phyloP scores from a whole-genome alignment of 441 rosid species.

The Euphorbia celastroides region DNA sequence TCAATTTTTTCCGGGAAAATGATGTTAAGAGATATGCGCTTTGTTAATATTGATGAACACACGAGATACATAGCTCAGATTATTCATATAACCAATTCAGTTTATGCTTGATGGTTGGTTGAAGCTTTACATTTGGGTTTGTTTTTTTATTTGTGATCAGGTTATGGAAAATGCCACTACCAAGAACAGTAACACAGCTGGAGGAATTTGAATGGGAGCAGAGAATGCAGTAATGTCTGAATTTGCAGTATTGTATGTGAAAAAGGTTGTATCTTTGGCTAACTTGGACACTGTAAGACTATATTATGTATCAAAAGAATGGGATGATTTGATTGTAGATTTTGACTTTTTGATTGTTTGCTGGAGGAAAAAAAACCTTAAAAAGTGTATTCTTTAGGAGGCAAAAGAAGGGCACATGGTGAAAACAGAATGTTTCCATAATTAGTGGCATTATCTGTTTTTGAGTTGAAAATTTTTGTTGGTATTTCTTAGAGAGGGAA shows the following conservation, averaged over 20 bases:
- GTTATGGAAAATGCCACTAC: conserved; percentile 55
- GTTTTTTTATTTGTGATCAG: conserved; percentile 21
- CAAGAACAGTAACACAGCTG: conserved; percentile 33
- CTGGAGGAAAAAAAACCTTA: neutral
- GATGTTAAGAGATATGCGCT: too few relatives aligned
- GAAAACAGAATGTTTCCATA: conserved; percentile 21
- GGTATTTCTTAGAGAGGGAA: conserved; percentile 21
- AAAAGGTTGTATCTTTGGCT: neutral
- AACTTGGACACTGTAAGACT: neutral
- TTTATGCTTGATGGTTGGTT: neutral
- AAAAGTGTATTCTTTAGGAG: conserved; percentile 8
- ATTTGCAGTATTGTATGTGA: neutral
- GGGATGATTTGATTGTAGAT: conserved; percentile 5
- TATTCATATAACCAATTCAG: too few relatives aligned
- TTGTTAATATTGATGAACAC: too few relatives aligned
- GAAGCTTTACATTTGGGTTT: neutral
- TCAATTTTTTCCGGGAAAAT: too few relatives aligned
- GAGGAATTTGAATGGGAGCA: neutral
- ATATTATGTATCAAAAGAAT: neutral
- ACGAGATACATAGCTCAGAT: too few relatives aligned
- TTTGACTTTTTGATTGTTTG: conserved; percentile 19
- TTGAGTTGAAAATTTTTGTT: conserved; percentile 13
- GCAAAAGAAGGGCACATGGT: conserved; percentile 23
- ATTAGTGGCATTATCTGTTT: conserved; percentile 28
- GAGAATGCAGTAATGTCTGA: too few relatives aligned